Base-by-base conservation (phyloP, 441 rosid genomes). In the Theobroma grandiflorum region DNA sequence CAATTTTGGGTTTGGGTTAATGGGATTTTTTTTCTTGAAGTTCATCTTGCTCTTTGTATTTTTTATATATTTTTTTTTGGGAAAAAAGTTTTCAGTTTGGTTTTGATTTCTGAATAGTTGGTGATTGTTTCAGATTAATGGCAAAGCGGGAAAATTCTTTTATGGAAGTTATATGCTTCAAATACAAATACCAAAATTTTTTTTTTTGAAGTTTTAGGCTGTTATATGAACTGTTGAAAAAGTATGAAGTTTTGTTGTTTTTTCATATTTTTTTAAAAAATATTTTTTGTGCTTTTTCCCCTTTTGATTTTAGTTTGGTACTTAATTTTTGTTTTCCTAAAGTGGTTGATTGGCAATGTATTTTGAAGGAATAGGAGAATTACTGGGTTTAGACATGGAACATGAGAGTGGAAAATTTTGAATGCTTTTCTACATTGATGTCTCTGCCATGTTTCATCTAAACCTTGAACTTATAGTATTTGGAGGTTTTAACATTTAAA, bases 301-400 rank as follows among this genome's bases (percentile, higher is more conserved):
- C 26, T 20, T 70, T 1, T 15, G 57, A 2, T 33, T 72, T 37
- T 16, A 20, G 69, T 79, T 35, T 6, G 10, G 14, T 3, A 1
- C 16, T 47, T 80, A 18, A 18, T 38, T 53, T 63, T 57, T 40
- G 12, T 45, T 72, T 64, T 10, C 49, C 49, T 45, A 15, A 66
- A 49, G 47, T 43, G 63, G 61, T 35, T 55, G 33, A 64, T 33
- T 66, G 62, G 26, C 14, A 45, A 33, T 64, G 26, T 7, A 35
- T 55, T 52, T 57, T 42, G 31, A 49, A 11, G 76, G 57, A 49
- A 68, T 47, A 6, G 49, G 61, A 50, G 49, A 69, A 71, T 63
- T 20, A 2, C 26, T 37, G n/a, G 22, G 47, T 55, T 72, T 31
- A 18, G 70, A 20, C 64, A 73, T 55, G 22, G 77, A 55, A 38